Percentiles rank a stretch among this genome's conserved stretches.
Conservation (phyloP, 2,329 filamentous ascomycete species). For the Aureobasidium pullulans region DNA sequence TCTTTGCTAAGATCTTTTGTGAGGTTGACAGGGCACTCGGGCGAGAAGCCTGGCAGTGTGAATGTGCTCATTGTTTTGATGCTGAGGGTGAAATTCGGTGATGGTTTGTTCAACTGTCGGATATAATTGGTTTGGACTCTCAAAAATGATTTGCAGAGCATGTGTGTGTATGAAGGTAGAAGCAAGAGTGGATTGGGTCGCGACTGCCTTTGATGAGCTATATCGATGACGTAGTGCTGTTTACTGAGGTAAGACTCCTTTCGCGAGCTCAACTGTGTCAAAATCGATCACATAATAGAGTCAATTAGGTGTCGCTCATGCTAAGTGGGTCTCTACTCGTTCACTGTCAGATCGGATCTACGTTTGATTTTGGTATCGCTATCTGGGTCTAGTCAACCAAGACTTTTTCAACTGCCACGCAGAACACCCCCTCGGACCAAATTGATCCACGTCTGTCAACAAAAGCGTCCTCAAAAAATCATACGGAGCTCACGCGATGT, state of each 20-base stretch:
- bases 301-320: too few species aligned
- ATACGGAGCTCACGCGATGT: too few species aligned
- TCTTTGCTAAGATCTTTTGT: constrained; percentile 36
- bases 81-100: background rate
- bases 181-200: background rate
- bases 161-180: background rate
- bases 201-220: background rate
- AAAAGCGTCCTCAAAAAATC: too few species aligned
- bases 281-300: too few species aligned
- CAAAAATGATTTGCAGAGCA: background rate
- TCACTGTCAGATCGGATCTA: too few species aligned
- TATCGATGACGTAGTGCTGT: background rate
- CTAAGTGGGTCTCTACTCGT: too few species aligned
- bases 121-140: background rate
- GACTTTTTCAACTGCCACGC: too few species aligned
- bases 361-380: too few species aligned
- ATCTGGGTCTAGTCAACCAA: too few species aligned
- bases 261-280: too few species aligned
- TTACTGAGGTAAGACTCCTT: background rate
- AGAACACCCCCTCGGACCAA: too few species aligned
- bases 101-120: background rate
- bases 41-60: constrained; percentile 29
- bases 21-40: constrained; percentile 35
- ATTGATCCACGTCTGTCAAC: too few species aligned
- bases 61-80: constrained; percentile 34